A percentile compares a stretch with the other conserved stretches of the same genome.
These are phyloP conservation scores for Begonia loranthoides DNA, from an alignment of 306 rosid genomes.

Conservation along the genomic window DNA sequence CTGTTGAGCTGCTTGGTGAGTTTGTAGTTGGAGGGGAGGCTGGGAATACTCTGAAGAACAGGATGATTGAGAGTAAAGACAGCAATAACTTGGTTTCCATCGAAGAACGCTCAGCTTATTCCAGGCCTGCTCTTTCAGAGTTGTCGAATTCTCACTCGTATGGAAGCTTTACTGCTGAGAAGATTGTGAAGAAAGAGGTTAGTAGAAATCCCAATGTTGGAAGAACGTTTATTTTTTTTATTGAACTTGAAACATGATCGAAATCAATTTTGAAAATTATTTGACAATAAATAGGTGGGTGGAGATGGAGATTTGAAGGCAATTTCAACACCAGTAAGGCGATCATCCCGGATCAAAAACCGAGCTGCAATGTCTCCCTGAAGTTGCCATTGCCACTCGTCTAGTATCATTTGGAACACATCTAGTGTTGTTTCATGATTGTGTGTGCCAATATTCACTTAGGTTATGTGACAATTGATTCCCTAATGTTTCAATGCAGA, in stretches of 20 bases:
- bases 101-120: slow-evolving; percentile 9
- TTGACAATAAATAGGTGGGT: slow-evolving; percentile 8
- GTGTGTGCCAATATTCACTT: no score
- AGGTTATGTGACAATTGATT: no score
- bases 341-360: slow-evolving; percentile 37
- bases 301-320: slow-evolving; percentile 15
- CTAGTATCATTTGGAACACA: no score
- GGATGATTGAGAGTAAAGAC: slow-evolving; percentile 12
- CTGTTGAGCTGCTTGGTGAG: slow-evolving; percentile 29
- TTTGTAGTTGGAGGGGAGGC: slow-evolving; percentile 20
- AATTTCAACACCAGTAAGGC: slow-evolving; percentile 28
- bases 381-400: neutral
- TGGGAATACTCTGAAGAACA: slow-evolving; percentile 13
- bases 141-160: slow-evolving; percentile 13
- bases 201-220: neutral
- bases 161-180: slow-evolving; percentile 18
- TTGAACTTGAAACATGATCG: neutral
- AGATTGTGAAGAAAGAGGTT: slow-evolving; percentile 16
- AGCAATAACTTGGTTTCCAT: slow-evolving; percentile 16
- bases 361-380: slow-evolving; percentile 20
- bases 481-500: no score
- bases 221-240: neutral
- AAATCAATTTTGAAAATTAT: neutral
- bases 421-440: no score
- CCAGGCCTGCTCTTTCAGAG: slow-evolving; percentile 13